These are phyloP conservation scores for Aquanectria penicillioides DNA, from an alignment of 2,329 filamentous ascomycete genomes.

Conservation along the genomic window DNA sequence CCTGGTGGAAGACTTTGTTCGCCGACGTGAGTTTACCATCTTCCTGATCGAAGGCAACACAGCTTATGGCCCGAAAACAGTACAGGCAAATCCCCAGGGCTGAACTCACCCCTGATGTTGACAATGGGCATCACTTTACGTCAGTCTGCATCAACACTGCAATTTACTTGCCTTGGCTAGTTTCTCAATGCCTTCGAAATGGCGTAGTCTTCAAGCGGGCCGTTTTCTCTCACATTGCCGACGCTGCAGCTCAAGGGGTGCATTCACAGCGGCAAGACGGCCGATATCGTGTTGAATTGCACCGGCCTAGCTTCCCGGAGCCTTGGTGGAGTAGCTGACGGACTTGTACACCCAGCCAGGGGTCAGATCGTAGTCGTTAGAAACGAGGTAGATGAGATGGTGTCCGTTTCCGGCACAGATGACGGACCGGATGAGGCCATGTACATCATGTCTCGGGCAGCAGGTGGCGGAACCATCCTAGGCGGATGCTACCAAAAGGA, in stretches of 20 bases:
- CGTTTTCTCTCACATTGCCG: constrained; percentile 72
- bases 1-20: constrained; percentile 21
- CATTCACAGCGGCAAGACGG: constrained; percentile 62
- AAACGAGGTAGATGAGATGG: constrained; percentile 78
- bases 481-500: constrained; percentile 83
- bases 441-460: constrained; percentile 85
- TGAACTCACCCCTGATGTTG: constrained; percentile 6
- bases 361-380: constrained; percentile 86
- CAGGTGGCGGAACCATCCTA: constrained; percentile 80
- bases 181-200: constrained; percentile 78
- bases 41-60: neutral
- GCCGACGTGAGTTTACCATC: constrained; percentile 6
- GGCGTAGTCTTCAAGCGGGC: constrained; percentile 76
- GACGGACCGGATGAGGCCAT: constrained; percentile 76
- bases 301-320: constrained; percentile 79
- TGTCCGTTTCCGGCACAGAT: constrained; percentile 74
- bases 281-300: constrained; percentile 82
- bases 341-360: constrained; percentile 75
- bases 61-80: constrained; percentile 1
- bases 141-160: constrained; percentile 92
- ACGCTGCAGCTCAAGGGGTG: constrained; percentile 60
- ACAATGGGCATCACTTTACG: constrained; percentile 62
- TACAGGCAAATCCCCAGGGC: constrained; percentile 9
- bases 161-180: constrained; percentile 85
- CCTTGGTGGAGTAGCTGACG: constrained; percentile 84